Conservation (phyloP, 176 grass and related monocot genomes). For the Echinochloa phyllopogon region DNA sequence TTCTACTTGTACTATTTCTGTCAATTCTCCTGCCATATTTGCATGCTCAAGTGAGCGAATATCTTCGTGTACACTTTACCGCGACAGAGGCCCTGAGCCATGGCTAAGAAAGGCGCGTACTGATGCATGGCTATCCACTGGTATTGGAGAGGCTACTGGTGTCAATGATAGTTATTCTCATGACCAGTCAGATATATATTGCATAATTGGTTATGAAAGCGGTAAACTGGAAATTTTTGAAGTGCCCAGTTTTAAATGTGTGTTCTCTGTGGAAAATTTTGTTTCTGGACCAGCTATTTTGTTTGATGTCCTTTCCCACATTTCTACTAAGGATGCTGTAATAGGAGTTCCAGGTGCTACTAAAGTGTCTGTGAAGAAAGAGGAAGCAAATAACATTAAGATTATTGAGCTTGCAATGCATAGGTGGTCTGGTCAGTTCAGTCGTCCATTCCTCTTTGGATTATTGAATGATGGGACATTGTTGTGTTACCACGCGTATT, state of each 20-base stretch:
- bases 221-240: conserved; percentile 93
- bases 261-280: conserved; percentile 78
- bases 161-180: conserved; percentile 62
- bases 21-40: conserved; percentile 62
- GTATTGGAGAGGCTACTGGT: conserved; percentile 63
- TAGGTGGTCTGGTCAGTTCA: conserved; percentile 83
- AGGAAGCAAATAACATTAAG: conserved; percentile 57
- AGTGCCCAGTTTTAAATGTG: conserved; percentile 79
- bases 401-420: conserved; percentile 92
- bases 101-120: conserved; percentile 79
- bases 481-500: conserved; percentile 85
- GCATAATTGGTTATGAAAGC: conserved; percentile 83
- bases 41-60: conserved; percentile 64
- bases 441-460: conserved; percentile 82
- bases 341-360: conserved; percentile 31
- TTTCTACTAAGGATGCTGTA: conserved; percentile 8
- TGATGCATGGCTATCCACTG: conserved; percentile 94
- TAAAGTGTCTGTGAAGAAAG: conserved; percentile 64
- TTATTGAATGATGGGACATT: conserved; percentile 92
- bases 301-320: conserved; percentile 55
- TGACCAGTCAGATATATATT: conserved; percentile 84
- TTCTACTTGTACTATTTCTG: conserved; percentile 72
- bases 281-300: conserved; percentile 67
- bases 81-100: conserved; percentile 79
- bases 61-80: conserved; percentile 83